Conservation (phyloP, 176 grass and related monocot species). For the Neostapfia colusana region DNA sequence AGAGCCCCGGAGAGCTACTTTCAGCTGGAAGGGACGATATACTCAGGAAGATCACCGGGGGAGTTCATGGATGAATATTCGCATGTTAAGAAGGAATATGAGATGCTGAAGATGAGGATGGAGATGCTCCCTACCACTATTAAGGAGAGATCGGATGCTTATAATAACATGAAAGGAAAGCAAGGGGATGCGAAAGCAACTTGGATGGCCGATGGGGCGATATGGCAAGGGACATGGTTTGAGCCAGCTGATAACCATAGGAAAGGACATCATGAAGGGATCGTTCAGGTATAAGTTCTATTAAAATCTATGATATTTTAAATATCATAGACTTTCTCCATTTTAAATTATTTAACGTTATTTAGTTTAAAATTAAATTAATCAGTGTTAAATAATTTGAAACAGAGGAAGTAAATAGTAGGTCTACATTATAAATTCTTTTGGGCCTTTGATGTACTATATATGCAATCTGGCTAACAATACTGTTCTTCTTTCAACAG, state of each 20-base stretch:
- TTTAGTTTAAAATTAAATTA: too few relatives aligned
- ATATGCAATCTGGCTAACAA: too few relatives aligned
- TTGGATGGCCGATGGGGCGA: slow-evolving; percentile 32
- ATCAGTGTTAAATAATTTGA: too few relatives aligned
- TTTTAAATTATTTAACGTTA: too few relatives aligned
- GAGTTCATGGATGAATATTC: slow-evolving; percentile 16
- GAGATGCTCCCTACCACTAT: not conserved
- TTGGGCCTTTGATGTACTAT: too few relatives aligned
- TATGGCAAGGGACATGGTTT: slow-evolving; percentile 38
- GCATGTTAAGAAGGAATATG: not conserved
- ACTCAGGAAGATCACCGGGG: rapidly evolving
- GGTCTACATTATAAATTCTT: too few relatives aligned
- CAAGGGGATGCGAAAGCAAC: not conserved
- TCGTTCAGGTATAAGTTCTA: slow-evolving; percentile 25
- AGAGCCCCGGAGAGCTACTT: slow-evolving; percentile 39
- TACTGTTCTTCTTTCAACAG: not conserved
- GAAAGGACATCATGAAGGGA: slow-evolving; percentile 22
- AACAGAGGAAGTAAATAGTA: too few relatives aligned
- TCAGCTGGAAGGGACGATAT: not conserved
- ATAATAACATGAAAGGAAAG: not conserved
- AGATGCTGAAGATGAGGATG: slow-evolving; percentile 13
- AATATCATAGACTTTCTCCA: too few relatives aligned
- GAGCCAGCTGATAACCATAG: slow-evolving; percentile 8
- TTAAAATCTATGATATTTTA: too few relatives aligned
- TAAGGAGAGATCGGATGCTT: not conserved